phyloP scores from a whole-genome alignment of 1,284 basidiomycete species.

The Sporisorium scitamineum region DNA sequence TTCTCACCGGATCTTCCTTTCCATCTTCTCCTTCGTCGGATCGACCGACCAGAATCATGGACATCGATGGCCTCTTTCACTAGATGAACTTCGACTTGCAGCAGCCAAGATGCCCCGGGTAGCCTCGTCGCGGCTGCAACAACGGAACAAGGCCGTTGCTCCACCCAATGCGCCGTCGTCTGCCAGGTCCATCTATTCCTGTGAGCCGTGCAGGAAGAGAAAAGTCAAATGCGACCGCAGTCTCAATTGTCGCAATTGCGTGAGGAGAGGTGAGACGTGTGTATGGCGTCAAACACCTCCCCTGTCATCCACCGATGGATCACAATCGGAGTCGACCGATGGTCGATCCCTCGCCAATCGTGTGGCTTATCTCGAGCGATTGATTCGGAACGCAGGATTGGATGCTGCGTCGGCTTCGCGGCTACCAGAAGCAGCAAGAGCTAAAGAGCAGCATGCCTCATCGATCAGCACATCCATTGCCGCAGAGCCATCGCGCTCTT shows the following conservation, averaged over 20 bases:
- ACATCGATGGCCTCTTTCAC: not conserved
- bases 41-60: not conserved
- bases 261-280: constrained; percentile 2
- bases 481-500: not conserved
- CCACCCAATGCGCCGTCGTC: not conserved
- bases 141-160: not conserved
- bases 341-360: not conserved
- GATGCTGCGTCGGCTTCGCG: too few relatives aligned
- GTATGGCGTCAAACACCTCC: constrained; percentile 2
- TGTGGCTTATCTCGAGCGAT: constrained; percentile 4
- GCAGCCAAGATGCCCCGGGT: not conserved
- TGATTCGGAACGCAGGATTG: not conserved
- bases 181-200: not conserved
- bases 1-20: not conserved
- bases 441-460: not conserved
- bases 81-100: not conserved
- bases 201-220: constrained; percentile 4
- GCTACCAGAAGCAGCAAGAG: not conserved
- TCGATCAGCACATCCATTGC: not conserved
- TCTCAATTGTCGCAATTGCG: constrained; percentile 1
- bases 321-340: not conserved
- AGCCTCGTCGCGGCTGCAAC: not conserved
- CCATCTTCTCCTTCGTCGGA: not conserved
- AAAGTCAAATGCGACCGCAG: constrained; percentile 7
- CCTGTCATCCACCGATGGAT: not conserved